Evolutionary conservation across 2,329 filamentous ascomycete genomes (phyloP).

Genomic region (Aspergillus pseudoviridinutans): DNA sequence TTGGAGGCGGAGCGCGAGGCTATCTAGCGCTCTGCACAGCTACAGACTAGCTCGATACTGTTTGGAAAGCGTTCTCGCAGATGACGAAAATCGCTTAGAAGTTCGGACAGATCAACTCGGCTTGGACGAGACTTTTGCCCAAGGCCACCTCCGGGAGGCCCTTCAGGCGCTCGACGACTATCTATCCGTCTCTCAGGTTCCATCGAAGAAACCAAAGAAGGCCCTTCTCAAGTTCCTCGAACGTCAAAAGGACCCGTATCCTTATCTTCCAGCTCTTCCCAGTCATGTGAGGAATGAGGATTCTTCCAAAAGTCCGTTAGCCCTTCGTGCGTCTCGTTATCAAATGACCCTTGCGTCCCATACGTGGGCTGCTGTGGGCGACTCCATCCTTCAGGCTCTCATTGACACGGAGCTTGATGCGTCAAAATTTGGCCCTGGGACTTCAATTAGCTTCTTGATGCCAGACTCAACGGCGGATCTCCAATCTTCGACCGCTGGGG

Average conservation of each 20-base stretch:
- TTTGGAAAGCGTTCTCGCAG: conserved; percentile 60
- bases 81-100: conserved; percentile 55
- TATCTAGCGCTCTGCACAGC: conserved; percentile 56
- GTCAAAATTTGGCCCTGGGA: conserved; percentile 29
- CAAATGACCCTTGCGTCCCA: conserved; percentile 30
- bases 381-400: conserved; percentile 44
- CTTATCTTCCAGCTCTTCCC: conserved; percentile 39
- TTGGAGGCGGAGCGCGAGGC: conserved; percentile 58
- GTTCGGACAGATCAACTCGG: conserved; percentile 55
- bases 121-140: conserved; percentile 52
- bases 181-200: conserved; percentile 51
- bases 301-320: conserved; percentile 32
- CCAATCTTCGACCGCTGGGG: conserved; percentile 10
- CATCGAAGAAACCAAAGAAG: conserved; percentile 48
- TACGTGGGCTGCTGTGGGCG: conserved; percentile 48
- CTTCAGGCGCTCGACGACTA: conserved; percentile 52
- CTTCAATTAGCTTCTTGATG: conserved; percentile 40
- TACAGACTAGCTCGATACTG: conserved; percentile 58
- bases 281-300: conserved; percentile 25
- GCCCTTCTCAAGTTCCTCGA: conserved; percentile 51
- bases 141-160: conserved; percentile 48
- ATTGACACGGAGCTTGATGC: conserved; percentile 37
- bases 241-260: conserved; percentile 53
- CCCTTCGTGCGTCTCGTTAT: conserved; percentile 35
- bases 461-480: conserved; percentile 29